These are phyloP conservation scores for Crotalaria pallida DNA, from an alignment of 306 rosid genomes.

Conservation along the genomic window DNA sequence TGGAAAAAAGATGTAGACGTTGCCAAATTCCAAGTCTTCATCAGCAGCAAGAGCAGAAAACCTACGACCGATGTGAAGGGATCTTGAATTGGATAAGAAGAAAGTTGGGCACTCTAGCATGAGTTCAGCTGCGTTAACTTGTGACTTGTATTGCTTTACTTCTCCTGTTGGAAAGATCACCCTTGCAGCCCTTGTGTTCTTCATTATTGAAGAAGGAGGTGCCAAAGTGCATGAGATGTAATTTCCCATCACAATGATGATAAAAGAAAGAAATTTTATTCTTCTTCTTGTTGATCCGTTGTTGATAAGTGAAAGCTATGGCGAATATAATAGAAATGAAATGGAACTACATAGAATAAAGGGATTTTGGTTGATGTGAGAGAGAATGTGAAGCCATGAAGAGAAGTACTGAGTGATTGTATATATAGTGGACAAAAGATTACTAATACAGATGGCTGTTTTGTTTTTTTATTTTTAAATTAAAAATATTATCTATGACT, in stretches of 20 bases:
- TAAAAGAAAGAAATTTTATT: no score
- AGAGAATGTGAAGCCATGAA: neutral
- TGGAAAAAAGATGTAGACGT: constrained; percentile 67
- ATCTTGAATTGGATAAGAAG: constrained; percentile 49
- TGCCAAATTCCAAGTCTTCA: constrained; percentile 67
- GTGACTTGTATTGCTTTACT: constrained; percentile 46
- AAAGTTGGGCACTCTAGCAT: constrained; percentile 64
- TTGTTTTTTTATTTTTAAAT: no score
- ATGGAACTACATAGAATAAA: no score
- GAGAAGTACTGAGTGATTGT: neutral
- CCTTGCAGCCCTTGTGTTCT: constrained; percentile 47
- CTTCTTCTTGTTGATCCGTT: neutral
- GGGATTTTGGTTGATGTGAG: neutral
- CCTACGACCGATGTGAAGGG: constrained; percentile 68
- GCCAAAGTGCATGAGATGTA: constrained; percentile 69
- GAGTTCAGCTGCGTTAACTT: constrained; percentile 74
- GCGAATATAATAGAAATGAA: neutral
- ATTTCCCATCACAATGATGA: constrained; percentile 86
- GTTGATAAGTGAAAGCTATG: neutral
- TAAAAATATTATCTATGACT: no score
- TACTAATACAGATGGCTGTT: no score
- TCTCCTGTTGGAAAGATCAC: constrained; percentile 77
- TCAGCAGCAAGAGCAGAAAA: constrained; percentile 78
- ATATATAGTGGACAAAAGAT: neutral
- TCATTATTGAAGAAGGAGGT: constrained; percentile 59